Conservation (phyloP, 768 basidiomycete genomes). For the Hysterangium stoloniferum region DNA sequence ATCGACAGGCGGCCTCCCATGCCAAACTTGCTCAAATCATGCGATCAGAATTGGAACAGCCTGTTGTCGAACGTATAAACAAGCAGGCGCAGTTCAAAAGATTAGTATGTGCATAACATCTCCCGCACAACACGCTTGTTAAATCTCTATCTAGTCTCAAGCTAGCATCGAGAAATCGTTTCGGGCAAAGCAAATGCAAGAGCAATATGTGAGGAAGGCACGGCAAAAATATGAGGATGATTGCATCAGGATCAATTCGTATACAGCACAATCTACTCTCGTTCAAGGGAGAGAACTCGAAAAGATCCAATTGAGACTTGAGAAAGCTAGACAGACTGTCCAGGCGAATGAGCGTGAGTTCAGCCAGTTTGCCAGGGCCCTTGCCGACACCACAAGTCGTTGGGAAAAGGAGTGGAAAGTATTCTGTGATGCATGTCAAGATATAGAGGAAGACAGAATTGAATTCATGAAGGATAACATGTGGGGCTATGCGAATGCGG, state of each 20-base stretch:
- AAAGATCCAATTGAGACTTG: constrained; percentile 79
- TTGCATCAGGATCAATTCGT: constrained; percentile 88
- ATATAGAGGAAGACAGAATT: constrained; percentile 90
- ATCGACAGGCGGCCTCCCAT: constrained; percentile 71
- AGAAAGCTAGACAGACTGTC: constrained; percentile 83
- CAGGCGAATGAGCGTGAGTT: constrained; percentile 90
- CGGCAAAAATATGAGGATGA: constrained; percentile 91
- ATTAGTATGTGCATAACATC: constrained; percentile 26
- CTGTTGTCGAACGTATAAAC: constrained; percentile 48
- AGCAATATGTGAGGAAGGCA: constrained; percentile 78
- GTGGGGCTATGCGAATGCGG: constrained; percentile 93
- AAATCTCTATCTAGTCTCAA: constrained; percentile 35
- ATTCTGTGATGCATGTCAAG: constrained; percentile 93
- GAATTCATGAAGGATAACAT: constrained; percentile 93
- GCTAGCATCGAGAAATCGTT: constrained; percentile 79
- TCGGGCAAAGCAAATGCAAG: constrained; percentile 83
- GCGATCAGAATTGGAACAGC: constrained; percentile 65
- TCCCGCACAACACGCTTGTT: background rate
- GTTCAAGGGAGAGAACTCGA: constrained; percentile 93
- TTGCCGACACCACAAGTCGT: constrained; percentile 70
- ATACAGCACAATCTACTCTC: constrained; percentile 83
- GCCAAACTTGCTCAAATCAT: constrained; percentile 67
- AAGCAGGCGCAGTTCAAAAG: constrained; percentile 70
- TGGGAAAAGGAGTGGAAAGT: constrained; percentile 95
- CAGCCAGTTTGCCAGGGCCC: constrained; percentile 70